Conservation (phyloP, 2,329 filamentous ascomycete species). For the Calonectria pauciramosa region DNA sequence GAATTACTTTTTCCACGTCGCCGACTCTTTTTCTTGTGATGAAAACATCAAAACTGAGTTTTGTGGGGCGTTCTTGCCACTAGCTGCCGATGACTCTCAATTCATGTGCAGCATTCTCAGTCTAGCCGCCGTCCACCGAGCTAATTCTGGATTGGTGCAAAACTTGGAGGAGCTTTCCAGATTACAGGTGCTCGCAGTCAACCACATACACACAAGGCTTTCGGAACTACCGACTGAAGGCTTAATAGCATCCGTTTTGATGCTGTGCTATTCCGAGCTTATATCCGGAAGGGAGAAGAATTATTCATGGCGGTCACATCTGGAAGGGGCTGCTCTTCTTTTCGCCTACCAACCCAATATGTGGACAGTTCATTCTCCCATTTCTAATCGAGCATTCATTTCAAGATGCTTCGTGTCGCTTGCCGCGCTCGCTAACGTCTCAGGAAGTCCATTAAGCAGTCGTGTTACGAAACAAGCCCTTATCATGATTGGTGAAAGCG, state of each 20-base stretch:
- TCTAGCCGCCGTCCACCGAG: conserved; percentile 9
- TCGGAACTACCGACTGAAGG: not conserved
- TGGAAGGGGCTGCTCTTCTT: conserved; percentile 16
- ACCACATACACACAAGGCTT: not conserved
- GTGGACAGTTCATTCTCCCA: not conserved
- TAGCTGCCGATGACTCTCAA: not conserved
- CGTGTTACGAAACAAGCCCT: not conserved
- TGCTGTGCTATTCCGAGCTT: conserved; percentile 15
- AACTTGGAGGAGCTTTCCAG: not conserved
- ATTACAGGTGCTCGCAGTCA: not conserved
- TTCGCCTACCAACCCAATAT: not conserved
- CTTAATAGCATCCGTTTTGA: not conserved
- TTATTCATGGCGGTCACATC: conserved; percentile 13
- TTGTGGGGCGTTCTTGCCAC: not conserved
- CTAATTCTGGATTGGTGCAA: not conserved
- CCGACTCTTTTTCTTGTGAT: conserved; percentile 12
- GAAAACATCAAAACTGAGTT: conserved; percentile 5
- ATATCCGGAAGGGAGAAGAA: not conserved
- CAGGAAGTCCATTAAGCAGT: not conserved
- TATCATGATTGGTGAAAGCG: not conserved
- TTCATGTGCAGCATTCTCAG: conserved; percentile 8
- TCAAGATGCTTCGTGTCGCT: conserved; percentile 17
- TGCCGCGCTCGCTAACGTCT: conserved; percentile 5
- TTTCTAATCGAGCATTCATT: not conserved
- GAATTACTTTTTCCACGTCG: conserved; percentile 7